Evolutionary conservation across 2,329 filamentous ascomycete genomes (phyloP), one percentile per base, ranked within the genome.

Genomic region (Colletotrichum sp.): DNA sequence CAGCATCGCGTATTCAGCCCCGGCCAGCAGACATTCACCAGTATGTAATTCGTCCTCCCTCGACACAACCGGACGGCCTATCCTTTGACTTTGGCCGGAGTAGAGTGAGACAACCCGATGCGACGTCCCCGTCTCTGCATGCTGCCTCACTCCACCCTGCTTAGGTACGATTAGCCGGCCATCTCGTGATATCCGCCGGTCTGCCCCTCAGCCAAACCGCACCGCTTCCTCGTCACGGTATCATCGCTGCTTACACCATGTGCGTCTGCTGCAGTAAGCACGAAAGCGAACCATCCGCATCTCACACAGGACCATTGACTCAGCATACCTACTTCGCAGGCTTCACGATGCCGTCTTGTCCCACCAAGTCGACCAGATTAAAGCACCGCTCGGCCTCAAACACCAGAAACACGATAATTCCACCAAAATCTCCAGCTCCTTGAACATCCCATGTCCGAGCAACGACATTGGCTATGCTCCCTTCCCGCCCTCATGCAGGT

Each of bases 71-170:
- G 26, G 55, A 61, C 26, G 14, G 26, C 64, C 70, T 75, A 75
- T 75, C 73, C 64, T 18, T 75, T 57, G 59, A 18, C 18, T 55
- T 57, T 39, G 8, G 34, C 57, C 55, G 64, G 13, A 68, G 36
- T 24, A 32, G 28, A 73, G 64, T 73, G 73, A 75, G 73, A 73
- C 70, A 59, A 34, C 21, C 73, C 73, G 65, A 75, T 73, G 70
- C 59, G 43, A 73, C 59, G 39, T 39, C 64, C 59, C 73, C 64
- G 30, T 73, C 16, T n/a, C 72, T 60, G 68, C 68, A 67, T 57
- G 63, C 57, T 63, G 32, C 43, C n/a, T 57, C 59, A 24, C 69
- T 68, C 72, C 55, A 68, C 63, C 55, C 14, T 6, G 18, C 16
- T 34, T 36, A 57, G 57, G 12, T 10, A 39, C 36, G 36, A 39